These are phyloP conservation scores for Dendrobium huoshanense DNA, from an alignment of 106 monocot genomes.

Conservation along the genomic window DNA sequence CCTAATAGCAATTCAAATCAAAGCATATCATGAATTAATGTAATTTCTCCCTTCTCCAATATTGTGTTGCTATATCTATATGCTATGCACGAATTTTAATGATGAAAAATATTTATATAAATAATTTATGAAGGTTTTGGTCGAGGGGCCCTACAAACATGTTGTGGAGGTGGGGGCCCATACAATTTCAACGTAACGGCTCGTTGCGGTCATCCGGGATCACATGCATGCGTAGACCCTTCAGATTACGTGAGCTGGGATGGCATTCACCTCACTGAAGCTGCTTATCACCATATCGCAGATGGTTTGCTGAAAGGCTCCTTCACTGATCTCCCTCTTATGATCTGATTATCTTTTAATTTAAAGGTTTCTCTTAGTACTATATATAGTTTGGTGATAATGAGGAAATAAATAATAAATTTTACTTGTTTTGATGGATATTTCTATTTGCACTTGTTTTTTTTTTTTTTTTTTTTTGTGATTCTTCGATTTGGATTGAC, in stretches of 20 bases:
- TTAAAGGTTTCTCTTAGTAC: no score
- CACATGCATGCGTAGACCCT: conserved; percentile 8
- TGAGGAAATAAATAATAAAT: no score
- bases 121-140: neutral
- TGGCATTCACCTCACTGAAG: conserved; percentile 22
- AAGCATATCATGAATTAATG: neutral
- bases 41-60: neutral
- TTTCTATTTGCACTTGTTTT: no score
- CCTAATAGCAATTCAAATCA: no score
- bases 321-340: neutral
- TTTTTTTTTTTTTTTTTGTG: no score
- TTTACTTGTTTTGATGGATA: no score
- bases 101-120: no score
- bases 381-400: no score
- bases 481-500: no score
- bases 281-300: conserved; percentile 11
- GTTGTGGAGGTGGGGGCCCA: conserved; percentile 12
- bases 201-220: conserved; percentile 1
- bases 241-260: conserved; percentile 21
- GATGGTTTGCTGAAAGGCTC: conserved; percentile 15
- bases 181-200: conserved; percentile 7
- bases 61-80: neutral
- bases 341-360: no score
- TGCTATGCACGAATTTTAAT: no score
- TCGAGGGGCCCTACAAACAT: neutral